Base-by-base conservation (phyloP, 768 basidiomycete species). In the Boletus subcaerulescens region DNA sequence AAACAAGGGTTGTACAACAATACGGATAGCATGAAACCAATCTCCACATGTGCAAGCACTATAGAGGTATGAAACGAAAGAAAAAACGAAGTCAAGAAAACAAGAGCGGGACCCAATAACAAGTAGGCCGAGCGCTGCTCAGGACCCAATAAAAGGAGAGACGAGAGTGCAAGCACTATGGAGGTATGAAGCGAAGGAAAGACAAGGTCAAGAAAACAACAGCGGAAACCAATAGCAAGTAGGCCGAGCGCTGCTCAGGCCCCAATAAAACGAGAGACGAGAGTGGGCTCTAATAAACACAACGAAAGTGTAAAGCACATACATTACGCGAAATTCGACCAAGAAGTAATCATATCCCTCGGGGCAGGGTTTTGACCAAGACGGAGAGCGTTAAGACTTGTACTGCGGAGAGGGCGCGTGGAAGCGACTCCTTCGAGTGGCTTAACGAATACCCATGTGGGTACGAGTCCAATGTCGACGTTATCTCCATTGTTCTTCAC, bases 381-480 rank as follows among this genome's bases (percentile, higher is more conserved):
- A 58, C 82, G 74, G 41, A 88, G 77, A 9, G 80, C 83, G 7
- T 67, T 53, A 13, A 65, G 50, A 56, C 84, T 87, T 41, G 75
- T 67, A 47, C 74, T 81, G 31, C 90, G 80, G 60, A 87, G 72
- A 1, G 89, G 88, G 20, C 89, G 77, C 60, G 84, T 81, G 5
- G 81, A 78, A 38, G 76, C 70, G 51, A 85, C 73, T 4, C 84
- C 85, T 56, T 81, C 79, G 45, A 79, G 76, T 33, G 84, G 80
- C 62, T 82, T 83, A 58, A 82, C 52, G 77, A 92, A 90, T 65
- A 81, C 84, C 87, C 89, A 91, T 7, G 86, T 82, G 12, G 89
- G 89, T 4, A 89, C 81, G 32, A 86, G 78, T 38, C 89, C 89
- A 17, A 89, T 68, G 65, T 90, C 87, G 35, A 84, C 73, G 40